These are phyloP conservation scores for Cicer arietinum DNA, from an alignment of 306 rosid genomes.

Conservation along the genomic window DNA sequence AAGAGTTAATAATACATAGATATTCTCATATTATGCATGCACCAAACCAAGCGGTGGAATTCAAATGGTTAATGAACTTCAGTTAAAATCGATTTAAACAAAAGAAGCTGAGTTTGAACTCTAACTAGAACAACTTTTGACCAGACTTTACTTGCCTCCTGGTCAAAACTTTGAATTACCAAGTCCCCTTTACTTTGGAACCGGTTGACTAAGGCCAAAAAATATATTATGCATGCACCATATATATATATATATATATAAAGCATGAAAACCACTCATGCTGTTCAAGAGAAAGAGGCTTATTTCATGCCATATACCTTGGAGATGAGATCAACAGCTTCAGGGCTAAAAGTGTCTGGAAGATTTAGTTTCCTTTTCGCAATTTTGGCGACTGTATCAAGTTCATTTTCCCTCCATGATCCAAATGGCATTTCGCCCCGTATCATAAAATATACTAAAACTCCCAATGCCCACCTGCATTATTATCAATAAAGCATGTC, in stretches of 20 bases:
- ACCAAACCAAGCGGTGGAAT: background rate
- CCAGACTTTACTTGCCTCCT: too few relatives aligned
- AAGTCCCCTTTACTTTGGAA: too few relatives aligned
- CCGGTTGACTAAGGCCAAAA: too few relatives aligned
- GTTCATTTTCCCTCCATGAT: slow-evolving; percentile 93
- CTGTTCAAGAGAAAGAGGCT: background rate
- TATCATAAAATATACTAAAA: slow-evolving; percentile 83
- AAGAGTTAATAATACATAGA: slow-evolving; percentile 38
- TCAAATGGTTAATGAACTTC: too few relatives aligned
- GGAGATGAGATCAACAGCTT: slow-evolving; percentile 81
- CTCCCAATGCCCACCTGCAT: slow-evolving; percentile 97
- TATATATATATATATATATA: background rate
- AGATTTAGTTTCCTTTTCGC: slow-evolving; percentile 81
- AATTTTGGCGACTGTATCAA: slow-evolving; percentile 83
- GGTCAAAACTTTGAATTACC: too few relatives aligned
- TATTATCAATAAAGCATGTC: slow-evolving; percentile 36
- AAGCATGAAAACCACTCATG: background rate
- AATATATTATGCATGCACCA: background rate
- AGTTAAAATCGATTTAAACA: too few relatives aligned
- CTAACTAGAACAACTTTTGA: too few relatives aligned
- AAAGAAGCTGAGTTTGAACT: too few relatives aligned
- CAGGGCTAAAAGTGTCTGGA: slow-evolving; percentile 80
- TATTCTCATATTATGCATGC: slow-evolving; percentile 23
- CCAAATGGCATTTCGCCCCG: slow-evolving; percentile 92
- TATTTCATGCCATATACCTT: slow-evolving; percentile 66